Base-by-base conservation (phyloP, 768 basidiomycete genomes). In the Suillus americanus region DNA sequence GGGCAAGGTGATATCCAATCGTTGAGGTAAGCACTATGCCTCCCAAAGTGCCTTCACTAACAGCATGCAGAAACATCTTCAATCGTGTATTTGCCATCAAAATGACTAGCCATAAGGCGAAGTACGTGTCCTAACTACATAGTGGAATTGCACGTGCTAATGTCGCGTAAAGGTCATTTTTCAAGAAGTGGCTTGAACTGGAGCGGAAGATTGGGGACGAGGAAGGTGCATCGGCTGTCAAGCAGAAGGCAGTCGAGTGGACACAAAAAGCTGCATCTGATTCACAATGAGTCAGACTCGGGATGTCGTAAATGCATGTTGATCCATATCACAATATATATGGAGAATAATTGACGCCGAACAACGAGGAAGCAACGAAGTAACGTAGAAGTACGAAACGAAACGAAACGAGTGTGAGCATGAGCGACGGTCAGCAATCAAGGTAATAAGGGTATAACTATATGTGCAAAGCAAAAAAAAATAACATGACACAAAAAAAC, bases 121-220 rank as follows among this genome's bases (percentile, higher is more conserved):
- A 97, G 94, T 96, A 73, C 72, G 89, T 83, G n/a, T 28, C 62
- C 35, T 4, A 41, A 41, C 53, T 37, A 30, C n/a, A 7, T 25
- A 43, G 25, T 8, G 5, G 56, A 28, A 12, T 10, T 59, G 28
- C 18, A 41, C 70, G 62, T 70, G 38, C 62, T 68, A 13, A 68
- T 69, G 64, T 60, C 64, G 28, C 64, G 35, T 56, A 14, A 64
- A 95, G 94, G 78, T 86, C 89, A 35, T 90, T 98, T 77, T 99
- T 99, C 86, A 99, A 99, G 79, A 98, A 98, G 76, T 97, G 96
- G 94, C 81, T 99, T 38, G 89, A 89, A 65, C 77, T 97, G 45
- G 97, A 99, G 76, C 87, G 86, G 69, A 85, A 87, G 68, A 78
- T 95, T 64, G 97, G 97, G 5, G 93, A 97, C 70, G 93, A 91